phyloP scores from a whole-genome alignment of 768 basidiomycete genomes.

The Suillus alpinus region DNA sequence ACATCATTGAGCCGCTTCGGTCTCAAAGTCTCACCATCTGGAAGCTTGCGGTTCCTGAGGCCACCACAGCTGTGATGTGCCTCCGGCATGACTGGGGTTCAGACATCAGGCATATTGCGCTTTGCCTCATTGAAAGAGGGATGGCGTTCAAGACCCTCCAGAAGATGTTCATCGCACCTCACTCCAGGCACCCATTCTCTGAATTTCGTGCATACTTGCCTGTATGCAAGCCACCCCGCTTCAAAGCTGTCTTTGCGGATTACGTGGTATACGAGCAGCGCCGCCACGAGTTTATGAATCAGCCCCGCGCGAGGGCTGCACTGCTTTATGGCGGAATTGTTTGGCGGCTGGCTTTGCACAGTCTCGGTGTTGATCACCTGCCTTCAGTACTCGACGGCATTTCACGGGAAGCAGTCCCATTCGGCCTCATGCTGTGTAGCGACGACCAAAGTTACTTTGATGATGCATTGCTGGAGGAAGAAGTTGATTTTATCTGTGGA shows the following conservation, averaged over 20 bases:
- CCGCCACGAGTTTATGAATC: background rate
- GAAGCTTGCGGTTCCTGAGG: background rate
- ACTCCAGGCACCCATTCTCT: too few species aligned
- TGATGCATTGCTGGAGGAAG: too few species aligned
- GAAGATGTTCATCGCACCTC: too few species aligned
- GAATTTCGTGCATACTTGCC: too few species aligned
- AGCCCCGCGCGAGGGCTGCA: background rate
- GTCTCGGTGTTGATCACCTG: background rate
- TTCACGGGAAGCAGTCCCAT: background rate
- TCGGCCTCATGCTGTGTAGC: background rate
- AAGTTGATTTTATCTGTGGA: too few species aligned
- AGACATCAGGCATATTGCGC: background rate
- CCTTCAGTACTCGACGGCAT: background rate
- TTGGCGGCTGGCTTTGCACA: constrained; percentile 1
- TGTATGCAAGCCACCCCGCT: too few species aligned
- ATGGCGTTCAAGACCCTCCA: too few species aligned
- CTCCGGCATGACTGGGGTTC: background rate
- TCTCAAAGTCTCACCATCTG: background rate
- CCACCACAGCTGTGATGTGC: constrained; percentile 1
- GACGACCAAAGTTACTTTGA: too few species aligned
- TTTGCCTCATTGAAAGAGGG: background rate
- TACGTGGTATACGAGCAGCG: background rate
- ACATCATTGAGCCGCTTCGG: background rate
- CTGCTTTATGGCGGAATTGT: constrained; percentile 1
- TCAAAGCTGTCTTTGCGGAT: background rate